These are phyloP conservation scores for Fusarium sterilihyphosum DNA, from an alignment of 2,329 filamentous ascomycete genomes.

Conservation along the genomic window DNA sequence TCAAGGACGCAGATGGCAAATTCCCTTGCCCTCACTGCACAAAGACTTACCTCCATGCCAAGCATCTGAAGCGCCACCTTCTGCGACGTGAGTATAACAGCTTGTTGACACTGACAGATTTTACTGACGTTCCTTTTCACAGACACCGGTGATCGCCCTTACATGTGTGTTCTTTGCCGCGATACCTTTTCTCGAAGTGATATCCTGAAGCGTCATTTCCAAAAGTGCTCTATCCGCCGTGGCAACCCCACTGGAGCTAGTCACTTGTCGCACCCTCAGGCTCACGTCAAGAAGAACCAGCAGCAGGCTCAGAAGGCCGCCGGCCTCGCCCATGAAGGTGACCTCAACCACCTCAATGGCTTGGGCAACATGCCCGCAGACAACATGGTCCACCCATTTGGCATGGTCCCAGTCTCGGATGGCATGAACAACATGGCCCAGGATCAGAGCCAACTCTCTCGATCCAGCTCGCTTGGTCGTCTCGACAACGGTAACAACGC, in stretches of 20 bases:
- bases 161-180: constrained; percentile 97
- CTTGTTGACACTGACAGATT: constrained; percentile 40
- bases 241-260: constrained; percentile 95
- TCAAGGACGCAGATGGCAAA: constrained; percentile 97
- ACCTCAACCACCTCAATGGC: constrained; percentile 68
- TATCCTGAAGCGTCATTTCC: constrained; percentile 98
- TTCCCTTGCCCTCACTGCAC: constrained; percentile 98
- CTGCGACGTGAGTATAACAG: constrained; percentile 81
- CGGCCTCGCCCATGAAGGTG: constrained; percentile 62
- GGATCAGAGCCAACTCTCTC: constrained; percentile 70
- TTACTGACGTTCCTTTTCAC: constrained; percentile 43
- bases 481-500: constrained; percentile 65
- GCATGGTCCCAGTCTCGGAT: constrained; percentile 66
- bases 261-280: constrained; percentile 92
- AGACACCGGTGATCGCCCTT: constrained; percentile 98
- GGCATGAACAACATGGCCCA: constrained; percentile 68
- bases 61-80: constrained; percentile 96
- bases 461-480: constrained; percentile 68
- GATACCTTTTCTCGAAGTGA: constrained; percentile 98
- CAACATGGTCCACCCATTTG: constrained; percentile 66
- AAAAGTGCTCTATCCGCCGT: constrained; percentile 96
- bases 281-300: constrained; percentile 83
- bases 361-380: constrained; percentile 68
- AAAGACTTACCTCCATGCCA: constrained; percentile 96
- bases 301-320: constrained; percentile 67